Base-by-base conservation (phyloP, 2,329 filamentous ascomycete species). In the Epichloe uncinata region DNA sequence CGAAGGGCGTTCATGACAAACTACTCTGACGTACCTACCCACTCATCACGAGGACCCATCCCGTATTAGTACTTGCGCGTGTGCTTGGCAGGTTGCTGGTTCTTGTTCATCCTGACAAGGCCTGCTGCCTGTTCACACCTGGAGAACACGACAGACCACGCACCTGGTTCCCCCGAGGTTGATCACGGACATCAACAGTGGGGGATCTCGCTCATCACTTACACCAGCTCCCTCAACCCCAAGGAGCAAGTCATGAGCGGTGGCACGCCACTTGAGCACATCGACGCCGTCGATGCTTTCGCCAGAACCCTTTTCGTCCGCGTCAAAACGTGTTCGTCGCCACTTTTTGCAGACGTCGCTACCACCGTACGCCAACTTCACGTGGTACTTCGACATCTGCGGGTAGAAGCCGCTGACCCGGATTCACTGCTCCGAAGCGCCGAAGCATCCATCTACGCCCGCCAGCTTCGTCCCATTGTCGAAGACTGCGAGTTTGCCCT, bases 401-500 rank as follows among this genome's bases (percentile, higher is more conserved):
- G 75, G 49, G 68, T 72, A 54, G 79, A 82, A 64, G 72, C 73
- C 38, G 71, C 75, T 54, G 77, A 79, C 56, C 67, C 69, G 1
- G 74, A 76, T 55, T 81, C 79, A 9, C 66, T 74, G 11, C 67
- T 83, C 15, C 75, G 75, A 63, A 60, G 61, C 34, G n/a, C 64
- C 1, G 58, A 65, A 41, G 65, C 64, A 20, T 63, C 67, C 35
- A 62, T 73, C 45, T 78, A 76, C 56, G 60, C 65, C 8, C 68
- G 72, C 36, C 72, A 78, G 57, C 67, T 83, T 13, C 65, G 61
- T 0, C 69, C 71, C 1, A 71, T 81, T 30, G 63, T 81, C 48
- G 69, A 75, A 55, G 75, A 80, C 58, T 75, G 74, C 58, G 73
- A 78, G 52, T 73, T 71, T 54, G 70, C 72, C 1, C 69, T 83